Base-by-base conservation (phyloP, 1,284 basidiomycete genomes). In the Leccinum subrobustum region DNA sequence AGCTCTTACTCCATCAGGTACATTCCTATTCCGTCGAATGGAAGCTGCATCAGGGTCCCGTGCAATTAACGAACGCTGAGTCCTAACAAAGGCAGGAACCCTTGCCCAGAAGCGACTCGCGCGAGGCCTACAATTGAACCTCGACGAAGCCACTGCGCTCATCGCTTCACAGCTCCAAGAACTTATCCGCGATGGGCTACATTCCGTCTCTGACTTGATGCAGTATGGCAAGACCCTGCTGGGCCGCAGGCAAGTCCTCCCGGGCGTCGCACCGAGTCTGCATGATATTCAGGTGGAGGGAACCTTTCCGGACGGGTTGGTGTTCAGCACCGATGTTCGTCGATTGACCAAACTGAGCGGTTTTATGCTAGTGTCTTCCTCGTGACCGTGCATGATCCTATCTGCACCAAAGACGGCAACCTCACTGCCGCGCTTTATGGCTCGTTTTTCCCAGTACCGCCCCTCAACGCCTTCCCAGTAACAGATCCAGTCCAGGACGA, bases 31-130 rank as follows among this genome's bases (percentile, higher is more conserved):
- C 58, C 51, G 25, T 56, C 31, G 3, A 27, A 16, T 52, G 44
- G 37, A 60, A 48, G 29, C 54, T 44, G 20, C 11, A n/a, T 39
- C 37, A 9, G 37, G 37, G 16, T 39, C n/a, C 37, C n/a, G 39
- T 9, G n/a, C 52, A 33, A 50, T 23, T 48, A 18, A 18, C 31
- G 31, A 33, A 61, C 6, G 37, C 37, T 52, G 23, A n/a, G 25
- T 51, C 50, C 14, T 5, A 56, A 27, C 51, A 61, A 64, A 93
- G 83, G 85, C 91, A 27, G 95, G 95, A 18, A 86, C 84, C 61
- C 84, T 99, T 7, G 95, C 97, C 2, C 96, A 99, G 77, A 91
- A 94, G 69, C 90, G 97, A 25, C 87, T 99, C 8, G 96, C 96
- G 5, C 84, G 96, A 23, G 97, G 96, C 8, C 74, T 96, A 33